Conservation (phyloP, 495 filamentous ascomycete genomes). For the Jackrogersella minutella region DNA sequence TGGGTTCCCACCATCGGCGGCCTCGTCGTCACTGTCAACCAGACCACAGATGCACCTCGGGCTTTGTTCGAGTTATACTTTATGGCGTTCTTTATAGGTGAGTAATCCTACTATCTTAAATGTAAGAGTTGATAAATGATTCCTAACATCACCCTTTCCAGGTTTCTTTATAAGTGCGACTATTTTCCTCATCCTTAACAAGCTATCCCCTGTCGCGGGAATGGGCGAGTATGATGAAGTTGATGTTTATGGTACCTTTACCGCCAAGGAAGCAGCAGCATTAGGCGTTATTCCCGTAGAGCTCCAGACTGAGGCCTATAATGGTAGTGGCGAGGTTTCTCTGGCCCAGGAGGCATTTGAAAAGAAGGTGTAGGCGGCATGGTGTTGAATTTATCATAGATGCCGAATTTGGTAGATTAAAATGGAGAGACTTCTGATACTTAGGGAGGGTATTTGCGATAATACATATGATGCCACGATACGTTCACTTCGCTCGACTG, state of each 20-base stretch:
- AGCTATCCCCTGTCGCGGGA: conserved; percentile 43
- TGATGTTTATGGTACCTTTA: conserved; percentile 48
- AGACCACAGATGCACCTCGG: conserved; percentile 36
- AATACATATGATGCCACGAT: too few species aligned
- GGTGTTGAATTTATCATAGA: not conserved
- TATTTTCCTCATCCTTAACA: conserved; percentile 44
- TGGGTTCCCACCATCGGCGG: conserved; percentile 49
- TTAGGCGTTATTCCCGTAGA: conserved; percentile 41
- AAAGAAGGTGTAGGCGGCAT: conserved; percentile 24
- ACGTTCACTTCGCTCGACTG: too few species aligned
- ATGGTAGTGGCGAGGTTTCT: conserved; percentile 27
- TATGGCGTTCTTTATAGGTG: conserved; percentile 50
- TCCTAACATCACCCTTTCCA: conserved; percentile 14
- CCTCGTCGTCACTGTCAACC: conserved; percentile 41
- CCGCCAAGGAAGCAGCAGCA: conserved; percentile 41
- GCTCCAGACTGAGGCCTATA: conserved; percentile 21
- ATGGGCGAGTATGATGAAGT: conserved; percentile 43
- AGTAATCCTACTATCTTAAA: not conserved
- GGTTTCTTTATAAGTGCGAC: conserved; percentile 48
- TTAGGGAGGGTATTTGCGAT: not conserved
- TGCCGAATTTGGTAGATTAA: not conserved
- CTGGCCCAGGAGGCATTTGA: conserved; percentile 25
- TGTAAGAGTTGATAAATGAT: not conserved
- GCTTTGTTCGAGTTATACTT: conserved; percentile 46
- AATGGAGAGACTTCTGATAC: too few species aligned